Percentiles rank a stretch among this genome's conserved stretches.
phyloP scores from a whole-genome alignment of 768 basidiomycete genomes.

The Lyophyllum shimeji region DNA sequence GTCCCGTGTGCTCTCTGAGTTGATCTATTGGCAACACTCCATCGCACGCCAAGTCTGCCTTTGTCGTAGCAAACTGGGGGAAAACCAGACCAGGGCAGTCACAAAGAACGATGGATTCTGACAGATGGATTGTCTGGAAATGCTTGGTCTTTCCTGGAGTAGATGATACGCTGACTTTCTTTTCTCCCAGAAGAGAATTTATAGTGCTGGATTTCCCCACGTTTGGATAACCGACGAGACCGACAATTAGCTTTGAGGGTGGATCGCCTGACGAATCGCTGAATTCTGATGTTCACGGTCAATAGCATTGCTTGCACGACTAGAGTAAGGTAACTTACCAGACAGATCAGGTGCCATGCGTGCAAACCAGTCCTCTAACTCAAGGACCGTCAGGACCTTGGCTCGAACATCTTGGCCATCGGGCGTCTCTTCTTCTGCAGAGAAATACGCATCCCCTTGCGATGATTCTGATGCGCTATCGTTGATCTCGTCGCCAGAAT shows the following conservation, averaged over 20 bases:
- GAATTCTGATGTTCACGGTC: constrained; percentile 48
- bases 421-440: constrained; percentile 51
- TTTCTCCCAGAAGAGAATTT: constrained; percentile 92
- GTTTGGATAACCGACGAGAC: constrained; percentile 97
- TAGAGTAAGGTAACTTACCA: constrained; percentile 39
- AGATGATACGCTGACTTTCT: constrained; percentile 97
- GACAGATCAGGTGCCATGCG: constrained; percentile 68
- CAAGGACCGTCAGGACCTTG: constrained; percentile 78
- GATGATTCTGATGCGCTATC: constrained; percentile 23
- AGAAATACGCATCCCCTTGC: constrained; percentile 44
- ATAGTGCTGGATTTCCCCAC: constrained; percentile 99
- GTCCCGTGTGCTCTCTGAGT: constrained; percentile 90
- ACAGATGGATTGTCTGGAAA: constrained; percentile 97
- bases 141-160: constrained; percentile 99
- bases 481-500: constrained; percentile 28
- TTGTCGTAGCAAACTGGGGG: constrained; percentile 96
- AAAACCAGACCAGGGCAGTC: constrained; percentile 99
- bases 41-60: constrained; percentile 94
- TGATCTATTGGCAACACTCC: constrained; percentile 98
- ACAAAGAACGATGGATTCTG: constrained; percentile 81
- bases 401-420: constrained; percentile 64
- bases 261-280: constrained; percentile 52
- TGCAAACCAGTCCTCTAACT: constrained; percentile 84
- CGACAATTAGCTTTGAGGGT: constrained; percentile 71
- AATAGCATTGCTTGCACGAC: not conserved